These are phyloP conservation scores for Scheffersomyces cryptocercus DNA, from an alignment of 1,139 yeast genomes.

Conservation along the genomic window DNA sequence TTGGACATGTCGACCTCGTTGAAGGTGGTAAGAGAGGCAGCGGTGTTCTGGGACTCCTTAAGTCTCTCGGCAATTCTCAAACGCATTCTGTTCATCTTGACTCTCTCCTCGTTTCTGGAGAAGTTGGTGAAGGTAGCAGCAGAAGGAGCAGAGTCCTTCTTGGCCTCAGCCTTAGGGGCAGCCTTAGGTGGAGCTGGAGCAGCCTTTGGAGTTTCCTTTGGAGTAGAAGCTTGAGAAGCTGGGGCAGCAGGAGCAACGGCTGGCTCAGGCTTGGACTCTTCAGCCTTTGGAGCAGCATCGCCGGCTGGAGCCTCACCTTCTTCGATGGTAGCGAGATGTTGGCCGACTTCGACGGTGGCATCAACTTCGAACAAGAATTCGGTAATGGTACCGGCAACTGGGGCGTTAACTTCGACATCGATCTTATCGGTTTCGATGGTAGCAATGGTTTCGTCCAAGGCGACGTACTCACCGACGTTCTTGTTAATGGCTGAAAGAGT, in stretches of 20 bases:
- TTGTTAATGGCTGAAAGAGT: constrained; percentile 79
- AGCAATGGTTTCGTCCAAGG: constrained; percentile 87
- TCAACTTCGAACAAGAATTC: constrained; percentile 84
- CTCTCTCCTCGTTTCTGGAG: constrained; percentile 85
- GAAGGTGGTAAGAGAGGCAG: constrained; percentile 97
- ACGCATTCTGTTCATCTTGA: constrained; percentile 99
- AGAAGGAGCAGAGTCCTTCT: constrained; percentile 23
- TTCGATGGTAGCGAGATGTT: constrained; percentile 85
- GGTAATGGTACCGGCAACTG: constrained; percentile 85
- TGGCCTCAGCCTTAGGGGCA: constrained; percentile 23
- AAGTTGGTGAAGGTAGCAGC: constrained; percentile 60
- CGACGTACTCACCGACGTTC: constrained; percentile 86
- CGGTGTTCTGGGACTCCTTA: constrained; percentile 98
- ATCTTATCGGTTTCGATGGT: constrained; percentile 98
- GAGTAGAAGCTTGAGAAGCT: constrained; percentile 27
- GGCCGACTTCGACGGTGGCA: constrained; percentile 96
- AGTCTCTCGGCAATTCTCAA: constrained; percentile 98
- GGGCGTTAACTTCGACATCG: constrained; percentile 95
- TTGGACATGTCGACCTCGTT: constrained; percentile 97
- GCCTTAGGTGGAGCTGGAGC: constrained; percentile 25
- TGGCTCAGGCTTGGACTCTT: constrained; percentile 19
- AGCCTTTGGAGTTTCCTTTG: constrained; percentile 26
- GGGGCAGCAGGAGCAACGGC: constrained; percentile 11
- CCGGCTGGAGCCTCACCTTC: constrained; percentile 84
- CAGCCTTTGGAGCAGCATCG: constrained; percentile 44